These are phyloP conservation scores for Calycina herbarum DNA, from an alignment of 2,329 filamentous ascomycete genomes.

Conservation along the genomic window DNA sequence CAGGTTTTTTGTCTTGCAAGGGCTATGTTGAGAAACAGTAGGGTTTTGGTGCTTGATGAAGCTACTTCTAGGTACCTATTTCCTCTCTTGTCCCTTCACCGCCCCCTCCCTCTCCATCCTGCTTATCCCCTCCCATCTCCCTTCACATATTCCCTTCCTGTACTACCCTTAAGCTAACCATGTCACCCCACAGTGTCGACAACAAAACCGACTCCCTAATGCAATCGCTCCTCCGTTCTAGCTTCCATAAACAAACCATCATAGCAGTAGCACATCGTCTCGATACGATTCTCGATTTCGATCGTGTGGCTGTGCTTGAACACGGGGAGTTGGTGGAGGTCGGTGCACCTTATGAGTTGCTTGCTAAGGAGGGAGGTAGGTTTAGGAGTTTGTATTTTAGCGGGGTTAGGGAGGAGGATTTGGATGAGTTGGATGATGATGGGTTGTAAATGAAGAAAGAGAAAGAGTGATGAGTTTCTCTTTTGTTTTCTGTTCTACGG, in stretches of 20 bases:
- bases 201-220: neutral
- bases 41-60: neutral
- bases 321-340: neutral
- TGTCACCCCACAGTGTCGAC: neutral
- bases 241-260: conserved; percentile 1
- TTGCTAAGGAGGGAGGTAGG: neutral
- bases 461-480: no score
- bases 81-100: no score
- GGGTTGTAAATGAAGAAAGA: no score
- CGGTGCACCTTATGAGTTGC: neutral
- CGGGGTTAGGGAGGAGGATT: neutral
- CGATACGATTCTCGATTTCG: neutral
- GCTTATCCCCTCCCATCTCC: no score
- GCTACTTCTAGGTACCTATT: neutral
- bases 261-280: neutral
- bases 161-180: neutral
- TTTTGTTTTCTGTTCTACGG: no score
- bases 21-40: conserved; percentile 28
- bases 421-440: neutral
- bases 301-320: neutral
- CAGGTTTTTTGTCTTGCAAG: neutral
- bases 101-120: no score
- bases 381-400: neutral
- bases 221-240: neutral
- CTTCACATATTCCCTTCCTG: neutral